These are phyloP conservation scores for Phaffomyces antillensis DNA, from an alignment of 805 yeast species.

Conservation along the genomic window DNA sequence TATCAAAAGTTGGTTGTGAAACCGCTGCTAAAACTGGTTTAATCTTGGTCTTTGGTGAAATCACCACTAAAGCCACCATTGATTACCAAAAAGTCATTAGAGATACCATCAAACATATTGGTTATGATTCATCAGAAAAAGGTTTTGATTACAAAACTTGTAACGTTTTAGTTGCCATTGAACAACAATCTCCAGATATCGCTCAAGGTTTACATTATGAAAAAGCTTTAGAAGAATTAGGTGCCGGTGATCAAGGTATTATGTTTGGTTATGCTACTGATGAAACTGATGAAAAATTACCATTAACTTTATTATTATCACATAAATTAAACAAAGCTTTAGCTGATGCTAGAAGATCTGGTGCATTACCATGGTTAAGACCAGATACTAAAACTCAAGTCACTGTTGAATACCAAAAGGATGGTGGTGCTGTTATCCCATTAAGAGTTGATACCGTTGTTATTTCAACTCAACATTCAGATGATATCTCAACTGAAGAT, in stretches of 20 bases:
- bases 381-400: constrained; percentile 99
- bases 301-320: constrained; percentile 88
- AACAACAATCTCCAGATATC: constrained; percentile 98
- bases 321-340: constrained; percentile 95
- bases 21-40: constrained; percentile 99
- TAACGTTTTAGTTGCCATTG: constrained; percentile 97
- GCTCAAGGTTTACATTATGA: constrained; percentile 99
- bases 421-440: constrained; percentile 93
- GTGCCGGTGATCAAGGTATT: constrained; percentile 99
- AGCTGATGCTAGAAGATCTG: constrained; percentile 96
- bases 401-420: constrained; percentile 92
- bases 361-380: constrained; percentile 92
- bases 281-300: constrained; percentile 96
- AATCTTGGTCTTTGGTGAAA: constrained; percentile 99
- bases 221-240: constrained; percentile 90
- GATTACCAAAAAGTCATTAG: constrained; percentile 97
- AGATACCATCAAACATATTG: constrained; percentile 97
- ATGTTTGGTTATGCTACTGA: constrained; percentile 99
- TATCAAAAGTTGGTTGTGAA: constrained; percentile 98
- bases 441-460: constrained; percentile 96
- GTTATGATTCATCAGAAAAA: constrained; percentile 91
- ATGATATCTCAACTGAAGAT: constrained; percentile 88
- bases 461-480: constrained; percentile 97
- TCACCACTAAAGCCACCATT: constrained; percentile 90
- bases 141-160: constrained; percentile 99